phyloP scores from a whole-genome alignment of 495 filamentous ascomycete species.

The Astrothelium macrocarpum region DNA sequence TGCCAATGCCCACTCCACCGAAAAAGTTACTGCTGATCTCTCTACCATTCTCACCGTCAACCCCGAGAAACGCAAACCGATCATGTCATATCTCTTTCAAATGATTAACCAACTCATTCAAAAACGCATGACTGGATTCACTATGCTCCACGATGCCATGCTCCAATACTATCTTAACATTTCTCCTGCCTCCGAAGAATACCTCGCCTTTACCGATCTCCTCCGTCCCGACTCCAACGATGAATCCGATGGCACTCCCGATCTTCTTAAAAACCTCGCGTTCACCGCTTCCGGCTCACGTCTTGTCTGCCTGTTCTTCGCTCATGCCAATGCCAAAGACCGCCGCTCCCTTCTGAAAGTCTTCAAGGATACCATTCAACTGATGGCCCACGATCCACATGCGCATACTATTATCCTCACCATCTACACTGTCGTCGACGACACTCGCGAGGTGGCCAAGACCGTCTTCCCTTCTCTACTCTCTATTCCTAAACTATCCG shows the following conservation, averaged over 20 bases:
- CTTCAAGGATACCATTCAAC: slow-evolving; percentile 74
- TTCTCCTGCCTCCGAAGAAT: slow-evolving; percentile 63
- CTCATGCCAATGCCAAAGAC: slow-evolving; percentile 81
- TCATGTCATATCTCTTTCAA: slow-evolving; percentile 74
- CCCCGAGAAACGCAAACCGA: slow-evolving; percentile 75
- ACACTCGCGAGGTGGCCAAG: slow-evolving; percentile 81
- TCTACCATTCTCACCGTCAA: slow-evolving; percentile 58
- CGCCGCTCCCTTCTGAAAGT: slow-evolving; percentile 77
- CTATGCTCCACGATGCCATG: slow-evolving; percentile 95
- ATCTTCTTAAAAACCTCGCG: slow-evolving; percentile 84
- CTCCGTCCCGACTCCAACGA: slow-evolving; percentile 61
- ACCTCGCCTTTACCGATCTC: slow-evolving; percentile 78
- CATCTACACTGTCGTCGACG: slow-evolving; percentile 84
- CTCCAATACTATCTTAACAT: slow-evolving; percentile 85
- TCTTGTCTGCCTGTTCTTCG: slow-evolving; percentile 69
- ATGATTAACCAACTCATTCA: slow-evolving; percentile 84
- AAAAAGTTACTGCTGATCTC: slow-evolving; percentile 48
- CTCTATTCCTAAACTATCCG: slow-evolving; percentile 35
- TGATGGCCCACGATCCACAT: slow-evolving; percentile 67
- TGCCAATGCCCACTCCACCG: slow-evolving; percentile 15
- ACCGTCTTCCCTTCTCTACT: slow-evolving; percentile 74
- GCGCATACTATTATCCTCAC: slow-evolving; percentile 75
- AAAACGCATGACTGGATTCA: slow-evolving; percentile 92
- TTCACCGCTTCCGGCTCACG: slow-evolving; percentile 85
- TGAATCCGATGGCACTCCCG: slow-evolving; percentile 55